Evolutionary conservation across 148 eudicot species (phyloP).

Genomic region (Amaranthus palmeri): DNA sequence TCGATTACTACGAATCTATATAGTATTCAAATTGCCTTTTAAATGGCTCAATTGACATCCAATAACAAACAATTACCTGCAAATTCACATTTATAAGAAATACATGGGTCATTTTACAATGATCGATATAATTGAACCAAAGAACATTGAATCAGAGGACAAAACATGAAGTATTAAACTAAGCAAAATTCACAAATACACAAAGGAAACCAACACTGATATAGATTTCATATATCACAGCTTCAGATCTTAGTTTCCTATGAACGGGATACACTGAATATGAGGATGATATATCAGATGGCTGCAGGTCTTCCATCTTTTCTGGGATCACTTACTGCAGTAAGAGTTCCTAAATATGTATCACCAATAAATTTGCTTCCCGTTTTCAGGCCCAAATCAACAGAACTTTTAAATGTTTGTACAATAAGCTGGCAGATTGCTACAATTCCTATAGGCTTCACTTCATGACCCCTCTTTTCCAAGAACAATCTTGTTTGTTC

Average conservation of each 20-base stretch:
- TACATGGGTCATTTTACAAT: too few species aligned
- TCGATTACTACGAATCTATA: too few species aligned
- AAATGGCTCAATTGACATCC: too few species aligned
- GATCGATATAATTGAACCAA: too few species aligned
- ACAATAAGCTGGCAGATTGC: conserved; percentile 75
- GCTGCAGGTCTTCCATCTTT: conserved; percentile 83
- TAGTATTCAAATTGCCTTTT: too few species aligned
- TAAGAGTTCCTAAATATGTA: conserved; percentile 52
- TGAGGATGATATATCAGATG: conserved; percentile 27
- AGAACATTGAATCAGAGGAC: not conserved
- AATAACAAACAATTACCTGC: too few species aligned
- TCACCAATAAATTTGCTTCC: conserved; percentile 19
- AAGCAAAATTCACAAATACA: not conserved
- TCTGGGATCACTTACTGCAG: conserved; percentile 79
- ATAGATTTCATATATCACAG: too few species aligned
- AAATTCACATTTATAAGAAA: too few species aligned
- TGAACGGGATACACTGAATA: not conserved
- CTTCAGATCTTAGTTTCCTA: too few species aligned
- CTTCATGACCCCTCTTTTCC: conserved; percentile 63
- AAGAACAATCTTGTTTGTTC: conserved; percentile 43
- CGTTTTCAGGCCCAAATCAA: conserved; percentile 27
- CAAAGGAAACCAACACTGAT: not conserved
- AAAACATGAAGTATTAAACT: not conserved
- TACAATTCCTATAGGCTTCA: conserved; percentile 41
- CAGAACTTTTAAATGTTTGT: conserved; percentile 41